These are phyloP conservation scores for Ceriops decandra DNA, from an alignment of 345 rosid genomes.

Conservation along the genomic window DNA sequence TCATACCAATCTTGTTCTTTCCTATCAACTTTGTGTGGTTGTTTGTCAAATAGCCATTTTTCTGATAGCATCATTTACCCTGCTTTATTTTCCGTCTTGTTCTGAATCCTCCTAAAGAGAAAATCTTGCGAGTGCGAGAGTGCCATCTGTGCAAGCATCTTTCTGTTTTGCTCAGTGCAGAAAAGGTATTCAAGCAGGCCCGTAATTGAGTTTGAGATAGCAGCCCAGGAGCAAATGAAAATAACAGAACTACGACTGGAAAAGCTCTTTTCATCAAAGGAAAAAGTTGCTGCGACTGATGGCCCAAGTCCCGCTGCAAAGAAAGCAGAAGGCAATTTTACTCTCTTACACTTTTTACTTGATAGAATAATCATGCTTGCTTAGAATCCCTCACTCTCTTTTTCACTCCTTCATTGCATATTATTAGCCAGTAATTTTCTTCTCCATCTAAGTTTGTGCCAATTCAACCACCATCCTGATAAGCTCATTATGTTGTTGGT, in stretches of 20 bases:
- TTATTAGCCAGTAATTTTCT: background rate
- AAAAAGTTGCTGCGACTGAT: slow-evolving; percentile 18
- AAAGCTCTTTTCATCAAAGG: slow-evolving; percentile 58
- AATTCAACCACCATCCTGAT: no score
- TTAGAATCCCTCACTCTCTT: background rate
- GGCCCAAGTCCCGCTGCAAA: slow-evolving; percentile 20
- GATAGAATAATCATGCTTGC: no score
- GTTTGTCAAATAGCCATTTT: background rate
- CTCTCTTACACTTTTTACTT: background rate
- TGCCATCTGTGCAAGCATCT: background rate
- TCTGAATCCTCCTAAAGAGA: background rate
- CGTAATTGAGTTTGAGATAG: slow-evolving; percentile 72
- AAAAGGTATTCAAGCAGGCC: slow-evolving; percentile 71
- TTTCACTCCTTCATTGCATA: background rate
- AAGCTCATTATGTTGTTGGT: background rate
- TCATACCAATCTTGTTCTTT: background rate
- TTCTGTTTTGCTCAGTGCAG: slow-evolving; percentile 26
- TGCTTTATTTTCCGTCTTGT: background rate
- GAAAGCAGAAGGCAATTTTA: slow-evolving; percentile 51
- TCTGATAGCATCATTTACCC: background rate
- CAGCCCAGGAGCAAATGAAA: slow-evolving; percentile 90
- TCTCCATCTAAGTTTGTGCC: no score
- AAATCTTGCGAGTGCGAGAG: background rate
- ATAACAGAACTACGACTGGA: slow-evolving; percentile 73
- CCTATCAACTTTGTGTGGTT: background rate